Evolutionary conservation across 2,329 filamentous ascomycete species (phyloP).

Genomic region (Talaromyces islandicus): DNA sequence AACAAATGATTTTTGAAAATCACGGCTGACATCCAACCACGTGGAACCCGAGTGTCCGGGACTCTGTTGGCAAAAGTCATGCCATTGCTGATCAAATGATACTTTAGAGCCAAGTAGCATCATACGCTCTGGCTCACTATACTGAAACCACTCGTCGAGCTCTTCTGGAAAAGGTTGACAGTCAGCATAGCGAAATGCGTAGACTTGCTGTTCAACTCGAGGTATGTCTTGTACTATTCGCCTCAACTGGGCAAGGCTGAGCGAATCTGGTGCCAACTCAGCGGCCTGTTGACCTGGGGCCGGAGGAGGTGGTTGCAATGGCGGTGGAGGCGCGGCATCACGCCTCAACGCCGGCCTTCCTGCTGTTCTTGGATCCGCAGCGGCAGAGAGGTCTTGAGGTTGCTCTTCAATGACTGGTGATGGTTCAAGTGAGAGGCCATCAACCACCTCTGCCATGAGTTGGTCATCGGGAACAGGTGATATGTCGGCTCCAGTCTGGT

Average conservation of each 20-base stretch:
- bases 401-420: slow-evolving; percentile 13
- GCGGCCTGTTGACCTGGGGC: slow-evolving; percentile 35
- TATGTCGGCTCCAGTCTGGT: slow-evolving; percentile 43
- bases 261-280: slow-evolving; percentile 54
- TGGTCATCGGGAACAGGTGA: slow-evolving; percentile 39
- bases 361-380: slow-evolving; percentile 14
- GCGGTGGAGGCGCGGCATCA: slow-evolving; percentile 37
- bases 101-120: slow-evolving; percentile 69
- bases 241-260: slow-evolving; percentile 68
- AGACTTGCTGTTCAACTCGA: slow-evolving; percentile 62
- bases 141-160: slow-evolving; percentile 96
- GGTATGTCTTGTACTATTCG: slow-evolving; percentile 70
- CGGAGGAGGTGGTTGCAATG: slow-evolving; percentile 40
- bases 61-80: slow-evolving; percentile 42
- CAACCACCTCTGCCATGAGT: slow-evolving; percentile 35
- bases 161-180: slow-evolving; percentile 73
- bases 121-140: slow-evolving; percentile 78
- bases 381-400: background rate
- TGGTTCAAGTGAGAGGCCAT: slow-evolving; percentile 32
- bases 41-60: slow-evolving; percentile 35
- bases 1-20: slow-evolving; percentile 41
- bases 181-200: slow-evolving; percentile 80
- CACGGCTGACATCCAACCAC: slow-evolving; percentile 62
- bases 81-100: slow-evolving; percentile 73
- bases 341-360: slow-evolving; percentile 32